A percentile compares a stretch with the other conserved stretches of the same genome.
These are phyloP conservation scores for Pseudoturritis turrita DNA, from an alignment of 345 rosid genomes.

Conservation along the genomic window DNA sequence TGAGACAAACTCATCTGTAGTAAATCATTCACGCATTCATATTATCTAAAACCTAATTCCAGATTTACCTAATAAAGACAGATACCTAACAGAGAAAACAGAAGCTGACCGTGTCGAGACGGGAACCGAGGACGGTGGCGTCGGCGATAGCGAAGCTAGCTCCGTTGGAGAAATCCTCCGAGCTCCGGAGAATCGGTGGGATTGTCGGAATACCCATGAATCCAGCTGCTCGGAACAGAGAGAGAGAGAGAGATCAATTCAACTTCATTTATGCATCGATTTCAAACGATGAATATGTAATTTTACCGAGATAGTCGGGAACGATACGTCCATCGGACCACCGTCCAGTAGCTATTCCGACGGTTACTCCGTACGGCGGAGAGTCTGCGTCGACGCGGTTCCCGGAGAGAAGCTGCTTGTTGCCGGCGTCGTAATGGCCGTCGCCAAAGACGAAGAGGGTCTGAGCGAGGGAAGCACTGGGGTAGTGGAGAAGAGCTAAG, in stretches of 20 bases:
- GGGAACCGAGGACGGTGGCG: conserved; percentile 11
- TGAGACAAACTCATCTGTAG: conserved; percentile 13
- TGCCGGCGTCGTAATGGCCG: conserved; percentile 15
- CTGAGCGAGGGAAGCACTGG: background rate
- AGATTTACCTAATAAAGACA: too few species aligned
- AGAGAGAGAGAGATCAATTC: too few species aligned
- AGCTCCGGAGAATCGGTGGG: background rate
- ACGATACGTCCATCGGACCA: conserved; percentile 25
- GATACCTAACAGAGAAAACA: too few species aligned
- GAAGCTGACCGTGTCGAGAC: conserved; percentile 1
- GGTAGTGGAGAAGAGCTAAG: background rate
- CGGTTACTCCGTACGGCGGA: conserved; percentile 8
- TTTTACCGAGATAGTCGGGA: conserved; percentile 21
- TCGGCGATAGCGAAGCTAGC: conserved; percentile 17
- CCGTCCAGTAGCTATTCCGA: conserved; percentile 17
- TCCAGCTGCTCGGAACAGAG: background rate
- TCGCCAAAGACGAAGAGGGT: conserved; percentile 21
- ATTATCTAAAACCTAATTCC: too few species aligned
- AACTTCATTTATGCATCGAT: too few species aligned
- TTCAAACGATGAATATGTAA: background rate
- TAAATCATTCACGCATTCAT: too few species aligned
- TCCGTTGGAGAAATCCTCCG: conserved; percentile 6
- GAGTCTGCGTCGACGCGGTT: background rate
- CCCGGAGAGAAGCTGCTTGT: conserved; percentile 2
- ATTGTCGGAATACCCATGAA: conserved; percentile 7